Percentiles rank a stretch among this genome's conserved stretches.
Evolutionary conservation across 345 rosid genomes (phyloP).

Genomic region (Boechera stricta): DNA sequence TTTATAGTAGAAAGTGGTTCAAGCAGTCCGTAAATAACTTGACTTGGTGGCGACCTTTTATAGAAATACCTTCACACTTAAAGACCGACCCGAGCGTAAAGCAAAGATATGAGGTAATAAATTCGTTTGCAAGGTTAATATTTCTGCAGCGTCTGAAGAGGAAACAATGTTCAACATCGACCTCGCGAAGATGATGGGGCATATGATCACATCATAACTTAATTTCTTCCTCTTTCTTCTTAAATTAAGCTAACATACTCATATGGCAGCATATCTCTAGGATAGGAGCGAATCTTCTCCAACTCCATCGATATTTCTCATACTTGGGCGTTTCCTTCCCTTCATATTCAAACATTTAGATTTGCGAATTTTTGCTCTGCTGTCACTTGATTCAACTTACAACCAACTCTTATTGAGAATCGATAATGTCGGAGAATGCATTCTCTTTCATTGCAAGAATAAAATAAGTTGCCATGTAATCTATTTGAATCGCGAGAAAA

Average conservation of each 20-base stretch:
- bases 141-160: conserved; percentile 8
- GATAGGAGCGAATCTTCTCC: conserved; percentile 20
- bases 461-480: conserved; percentile 45
- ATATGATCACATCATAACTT: too few species aligned
- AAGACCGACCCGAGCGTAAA: not conserved
- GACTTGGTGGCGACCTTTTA: not conserved
- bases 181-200: conserved; percentile 1
- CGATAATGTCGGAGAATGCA: conserved; percentile 20
- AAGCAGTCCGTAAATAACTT: not conserved
- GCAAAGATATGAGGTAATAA: not conserved
- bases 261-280: not conserved
- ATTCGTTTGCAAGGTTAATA: not conserved
- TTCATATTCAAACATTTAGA: conserved; percentile 44
- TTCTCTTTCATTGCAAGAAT: conserved; percentile 25
- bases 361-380: conserved; percentile 41
- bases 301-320: conserved; percentile 50
- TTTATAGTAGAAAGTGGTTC: not conserved
- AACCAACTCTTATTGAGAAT: conserved; percentile 19
- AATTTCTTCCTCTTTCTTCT: conserved; percentile 1
- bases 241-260: not conserved
- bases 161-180: conserved; percentile 36
- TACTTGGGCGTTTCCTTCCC: conserved; percentile 50
- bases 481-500: not conserved
- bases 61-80: not conserved
- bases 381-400: conserved; percentile 18